Evolutionary conservation across 192 early-diverging fungal genomes (phyloP).

Genomic region (Diversispora eburnea): DNA sequence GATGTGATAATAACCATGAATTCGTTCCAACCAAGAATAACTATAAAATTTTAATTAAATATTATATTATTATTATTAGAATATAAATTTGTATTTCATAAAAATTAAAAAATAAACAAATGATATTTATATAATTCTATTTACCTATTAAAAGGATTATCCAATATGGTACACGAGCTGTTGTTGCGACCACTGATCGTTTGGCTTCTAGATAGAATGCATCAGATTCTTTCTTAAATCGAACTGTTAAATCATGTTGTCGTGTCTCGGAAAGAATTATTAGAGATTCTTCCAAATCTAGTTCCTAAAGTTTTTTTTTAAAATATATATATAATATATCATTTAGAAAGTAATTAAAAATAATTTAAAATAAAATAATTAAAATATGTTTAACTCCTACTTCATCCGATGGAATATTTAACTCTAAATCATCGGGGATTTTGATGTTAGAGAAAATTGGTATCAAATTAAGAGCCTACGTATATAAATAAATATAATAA

Average conservation of each 20-base stretch:
- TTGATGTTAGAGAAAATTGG: conserved; percentile 74
- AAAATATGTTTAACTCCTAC: conserved; percentile 13
- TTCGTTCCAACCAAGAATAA: conserved; percentile 96
- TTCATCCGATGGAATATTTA: conserved; percentile 38
- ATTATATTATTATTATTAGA: conserved; percentile 1
- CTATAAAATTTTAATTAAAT: conserved; percentile 34
- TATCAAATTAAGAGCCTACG: conserved; percentile 60
- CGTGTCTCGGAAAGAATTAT: conserved; percentile 57
- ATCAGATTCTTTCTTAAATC: conserved; percentile 89
- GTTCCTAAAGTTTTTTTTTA: conserved; percentile 38
- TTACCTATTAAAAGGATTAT: conserved; percentile 57
- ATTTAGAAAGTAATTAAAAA: not conserved
- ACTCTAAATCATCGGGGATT: conserved; percentile 38
- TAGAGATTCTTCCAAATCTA: conserved; percentile 60
- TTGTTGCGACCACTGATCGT: conserved; percentile 84
- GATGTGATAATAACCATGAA: conserved; percentile 79
- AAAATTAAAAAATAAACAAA: not conserved
- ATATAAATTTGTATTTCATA: not conserved
- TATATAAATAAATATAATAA: conserved; percentile 13
- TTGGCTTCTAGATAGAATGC: conserved; percentile 94
- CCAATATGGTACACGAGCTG: conserved; percentile 84
- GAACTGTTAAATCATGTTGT: conserved; percentile 65
- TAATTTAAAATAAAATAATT: not conserved
- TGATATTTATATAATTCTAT: not conserved
- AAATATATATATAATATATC: not conserved